Evolutionary conservation across 2,329 filamentous ascomycete species (phyloP), one percentile per base, ranked within the genome.

Genomic region (Exophiala sideris): DNA sequence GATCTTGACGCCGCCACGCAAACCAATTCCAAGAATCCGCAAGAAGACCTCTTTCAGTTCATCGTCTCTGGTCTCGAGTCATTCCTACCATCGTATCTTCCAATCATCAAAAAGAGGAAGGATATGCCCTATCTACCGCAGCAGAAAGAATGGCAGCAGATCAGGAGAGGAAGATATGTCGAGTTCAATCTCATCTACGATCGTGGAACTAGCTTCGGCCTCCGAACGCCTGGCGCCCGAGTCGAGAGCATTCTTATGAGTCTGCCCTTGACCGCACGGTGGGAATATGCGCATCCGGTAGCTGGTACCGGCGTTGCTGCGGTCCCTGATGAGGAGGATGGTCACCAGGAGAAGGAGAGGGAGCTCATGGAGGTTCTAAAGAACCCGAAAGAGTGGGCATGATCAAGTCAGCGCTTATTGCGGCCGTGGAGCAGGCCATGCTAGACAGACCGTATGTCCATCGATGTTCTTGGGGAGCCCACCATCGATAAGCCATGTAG

Each of bases 181-280:
- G 94, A 99, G 74, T 99, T 99, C 73, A 99, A 99, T 73, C 80
- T 99, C 35, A 90, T 99, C 52, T 91, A 99, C 73, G 94, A 99
- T 74, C 84, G 94, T 21, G 94, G 94, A 2, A 99, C 94, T 2
- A 86, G 88, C 6, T 99, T 99, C 71, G 94, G 94, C 1, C 76
- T 99, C 60, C 94, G 94, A 67, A 96, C 92, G 0, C 94, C 94
- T 0, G 90, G 90, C 39, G 88, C 91, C 5, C 82, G 94, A 58
- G 85, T 99, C 2, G 94, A 99, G 79, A 96, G 91, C 71, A 99
- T 99, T 54, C 75, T 99, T 62, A 97, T 99, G 91, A 96, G 90
- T 73, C 75, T 99, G 69, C 94, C 94, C 5, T 77, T 95, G 61
- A 97, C 92, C 11, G 94, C 94, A 20, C 83, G 85, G 64, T 99